These are phyloP conservation scores for Phlyctochytrium arcticum DNA, from an alignment of 192 early-diverging fungal species.

Conservation along the genomic window DNA sequence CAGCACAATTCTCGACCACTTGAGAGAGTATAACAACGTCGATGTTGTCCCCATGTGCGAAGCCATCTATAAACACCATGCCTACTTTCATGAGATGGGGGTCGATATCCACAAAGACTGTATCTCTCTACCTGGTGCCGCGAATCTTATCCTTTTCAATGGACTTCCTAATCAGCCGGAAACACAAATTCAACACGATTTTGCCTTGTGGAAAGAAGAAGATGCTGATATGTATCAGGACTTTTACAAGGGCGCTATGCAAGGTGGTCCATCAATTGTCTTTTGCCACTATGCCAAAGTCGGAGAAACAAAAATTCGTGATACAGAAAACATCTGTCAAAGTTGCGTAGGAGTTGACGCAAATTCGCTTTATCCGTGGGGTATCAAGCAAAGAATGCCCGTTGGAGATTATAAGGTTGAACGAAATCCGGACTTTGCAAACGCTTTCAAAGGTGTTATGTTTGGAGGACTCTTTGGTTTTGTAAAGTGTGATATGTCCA, in stretches of 20 bases:
- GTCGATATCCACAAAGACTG: too few species aligned
- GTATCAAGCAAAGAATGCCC: background rate
- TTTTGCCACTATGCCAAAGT: too few species aligned
- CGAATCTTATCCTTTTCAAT: too few species aligned
- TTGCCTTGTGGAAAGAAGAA: too few species aligned
- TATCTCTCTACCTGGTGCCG: too few species aligned
- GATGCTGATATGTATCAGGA: too few species aligned
- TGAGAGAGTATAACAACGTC: background rate
- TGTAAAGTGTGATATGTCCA: background rate
- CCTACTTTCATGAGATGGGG: too few species aligned
- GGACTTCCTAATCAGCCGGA: too few species aligned
- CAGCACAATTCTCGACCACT: background rate
- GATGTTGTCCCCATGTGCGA: constrained; percentile 1
- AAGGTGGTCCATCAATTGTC: too few species aligned
- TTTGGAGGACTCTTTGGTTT: background rate
- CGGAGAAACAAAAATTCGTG: background rate
- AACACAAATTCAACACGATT: too few species aligned
- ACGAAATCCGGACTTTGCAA: background rate
- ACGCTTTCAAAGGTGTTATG: background rate
- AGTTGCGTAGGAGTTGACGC: background rate
- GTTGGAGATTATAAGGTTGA: background rate
- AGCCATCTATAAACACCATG: too few species aligned
- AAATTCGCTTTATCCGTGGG: background rate
- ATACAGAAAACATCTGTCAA: background rate
- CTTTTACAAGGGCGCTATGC: too few species aligned